Percentiles rank a stretch among this genome's conserved stretches.
Evolutionary conservation across 495 filamentous ascomycete genomes (phyloP).

Genomic region (Sabuloglossum arenarium): DNA sequence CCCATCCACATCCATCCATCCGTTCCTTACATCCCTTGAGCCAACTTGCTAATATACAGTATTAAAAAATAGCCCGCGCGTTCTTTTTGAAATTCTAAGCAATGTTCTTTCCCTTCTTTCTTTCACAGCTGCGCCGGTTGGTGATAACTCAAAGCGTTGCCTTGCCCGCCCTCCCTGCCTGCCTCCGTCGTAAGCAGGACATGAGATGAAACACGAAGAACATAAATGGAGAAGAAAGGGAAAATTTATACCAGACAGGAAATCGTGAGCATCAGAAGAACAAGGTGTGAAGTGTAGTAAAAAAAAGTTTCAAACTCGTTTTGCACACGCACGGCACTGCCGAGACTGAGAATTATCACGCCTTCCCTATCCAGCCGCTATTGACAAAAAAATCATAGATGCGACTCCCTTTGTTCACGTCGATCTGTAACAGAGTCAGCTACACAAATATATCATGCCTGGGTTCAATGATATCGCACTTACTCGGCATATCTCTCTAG

Average conservation of each 20-base stretch:
- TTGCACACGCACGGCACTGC: background rate
- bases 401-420: slow-evolving; percentile 40
- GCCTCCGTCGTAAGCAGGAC: background rate
- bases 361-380: slow-evolving; percentile 77
- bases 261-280: background rate
- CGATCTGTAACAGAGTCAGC: slow-evolving; percentile 24
- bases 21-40: no score
- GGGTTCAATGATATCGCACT: slow-evolving; percentile 5
- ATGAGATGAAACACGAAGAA: background rate
- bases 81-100: no score
- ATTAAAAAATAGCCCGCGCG: no score
- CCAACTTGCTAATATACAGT: no score
- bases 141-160: background rate
- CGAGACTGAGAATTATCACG: slow-evolving; percentile 9
- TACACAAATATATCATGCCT: background rate
- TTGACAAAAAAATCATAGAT: slow-evolving; percentile 92
- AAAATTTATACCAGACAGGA: background rate
- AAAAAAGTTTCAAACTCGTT: background rate
- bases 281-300: background rate
- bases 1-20: no score
- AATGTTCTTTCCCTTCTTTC: no score
- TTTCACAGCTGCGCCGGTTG: background rate
- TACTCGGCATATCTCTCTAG: slow-evolving; percentile 46
- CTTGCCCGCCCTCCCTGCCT: background rate
- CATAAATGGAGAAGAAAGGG: background rate